A percentile compares a stretch with the other conserved stretches of the same genome.
Evolutionary conservation across 305 asterid species (phyloP).

Genomic region (Euphrasia arctica): DNA sequence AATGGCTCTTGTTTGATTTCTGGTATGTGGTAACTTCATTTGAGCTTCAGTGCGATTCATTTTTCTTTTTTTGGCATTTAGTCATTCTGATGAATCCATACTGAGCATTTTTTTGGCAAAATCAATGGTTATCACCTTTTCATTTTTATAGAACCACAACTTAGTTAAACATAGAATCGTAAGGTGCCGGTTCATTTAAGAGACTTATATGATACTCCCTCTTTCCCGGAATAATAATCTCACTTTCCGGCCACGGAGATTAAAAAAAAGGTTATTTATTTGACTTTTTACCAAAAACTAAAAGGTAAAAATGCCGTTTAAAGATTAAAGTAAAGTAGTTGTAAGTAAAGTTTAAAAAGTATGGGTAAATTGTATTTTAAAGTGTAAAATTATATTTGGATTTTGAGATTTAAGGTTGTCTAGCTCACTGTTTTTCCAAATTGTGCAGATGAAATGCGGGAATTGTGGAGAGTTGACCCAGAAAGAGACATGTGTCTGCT

Average conservation of each 20-base stretch:
- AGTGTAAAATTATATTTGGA: too few species aligned
- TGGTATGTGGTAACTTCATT: neutral
- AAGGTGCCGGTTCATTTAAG: neutral
- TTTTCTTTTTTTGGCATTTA: neutral
- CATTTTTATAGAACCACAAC: neutral
- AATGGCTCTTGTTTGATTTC: neutral
- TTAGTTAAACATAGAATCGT: neutral
- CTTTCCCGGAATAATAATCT: too few species aligned
- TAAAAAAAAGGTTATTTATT: too few species aligned
- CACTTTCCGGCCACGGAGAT: too few species aligned
- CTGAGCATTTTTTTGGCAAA: neutral
- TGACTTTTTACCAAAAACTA: too few species aligned
- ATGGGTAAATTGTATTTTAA: too few species aligned
- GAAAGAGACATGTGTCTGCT: conserved; percentile 65
- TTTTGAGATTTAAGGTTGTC: conserved; percentile 13
- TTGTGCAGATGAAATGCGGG: conserved; percentile 72
- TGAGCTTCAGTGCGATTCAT: neutral
- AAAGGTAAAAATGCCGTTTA: too few species aligned
- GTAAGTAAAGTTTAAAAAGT: too few species aligned
- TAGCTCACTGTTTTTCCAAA: conserved; percentile 7
- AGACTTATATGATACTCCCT: neutral
- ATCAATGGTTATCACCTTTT: neutral
- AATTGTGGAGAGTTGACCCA: conserved; percentile 72
- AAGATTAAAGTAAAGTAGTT: too few species aligned
- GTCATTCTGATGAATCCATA: conserved; percentile 1